Conservation (phyloP, 192 early-diverging fungal genomes). For the Coemansia reversa region DNA sequence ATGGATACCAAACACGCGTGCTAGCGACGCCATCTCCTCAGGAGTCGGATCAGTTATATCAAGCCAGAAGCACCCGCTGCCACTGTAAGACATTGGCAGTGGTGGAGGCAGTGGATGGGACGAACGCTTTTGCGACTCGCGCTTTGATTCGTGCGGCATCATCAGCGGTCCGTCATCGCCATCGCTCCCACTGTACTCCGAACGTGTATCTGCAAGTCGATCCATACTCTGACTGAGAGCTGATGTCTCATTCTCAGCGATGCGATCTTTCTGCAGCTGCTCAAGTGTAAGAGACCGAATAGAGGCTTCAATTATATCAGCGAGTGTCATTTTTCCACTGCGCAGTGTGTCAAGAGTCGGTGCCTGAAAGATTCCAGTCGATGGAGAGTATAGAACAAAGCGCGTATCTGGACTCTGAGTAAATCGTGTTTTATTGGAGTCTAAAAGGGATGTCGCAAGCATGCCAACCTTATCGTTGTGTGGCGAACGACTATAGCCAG, state of each 20-base stretch:
- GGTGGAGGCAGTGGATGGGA: neutral
- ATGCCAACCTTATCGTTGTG: slow-evolving; percentile 15
- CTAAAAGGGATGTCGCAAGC: slow-evolving; percentile 31
- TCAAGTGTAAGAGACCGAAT: slow-evolving; percentile 21
- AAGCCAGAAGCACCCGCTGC: slow-evolving; percentile 72
- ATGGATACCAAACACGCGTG: slow-evolving; percentile 71
- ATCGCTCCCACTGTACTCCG: slow-evolving; percentile 2
- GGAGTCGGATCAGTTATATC: slow-evolving; percentile 64
- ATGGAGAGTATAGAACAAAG: slow-evolving; percentile 45
- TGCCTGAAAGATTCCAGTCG: slow-evolving; percentile 40
- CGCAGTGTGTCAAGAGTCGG: slow-evolving; percentile 34
- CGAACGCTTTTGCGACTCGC: neutral
- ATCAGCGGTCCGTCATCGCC: slow-evolving; percentile 17
- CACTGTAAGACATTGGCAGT: slow-evolving; percentile 4
- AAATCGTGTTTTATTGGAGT: slow-evolving; percentile 10
- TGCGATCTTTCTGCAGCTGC: slow-evolving; percentile 21
- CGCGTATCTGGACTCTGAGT: slow-evolving; percentile 13
- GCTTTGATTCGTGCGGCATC: neutral
- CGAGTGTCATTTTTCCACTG: slow-evolving; percentile 32
- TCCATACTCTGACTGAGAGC: neutral
- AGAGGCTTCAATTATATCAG: slow-evolving; percentile 49
- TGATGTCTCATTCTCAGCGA: slow-evolving; percentile 11
- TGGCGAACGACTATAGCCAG: neutral
- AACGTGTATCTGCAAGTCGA: neutral
- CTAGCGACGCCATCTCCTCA: slow-evolving; percentile 62